Evolutionary conservation across 108 stramenopile genomes (phyloP), one percentile per base, ranked within the genome.

Genomic region (Nitzschia palea): DNA sequence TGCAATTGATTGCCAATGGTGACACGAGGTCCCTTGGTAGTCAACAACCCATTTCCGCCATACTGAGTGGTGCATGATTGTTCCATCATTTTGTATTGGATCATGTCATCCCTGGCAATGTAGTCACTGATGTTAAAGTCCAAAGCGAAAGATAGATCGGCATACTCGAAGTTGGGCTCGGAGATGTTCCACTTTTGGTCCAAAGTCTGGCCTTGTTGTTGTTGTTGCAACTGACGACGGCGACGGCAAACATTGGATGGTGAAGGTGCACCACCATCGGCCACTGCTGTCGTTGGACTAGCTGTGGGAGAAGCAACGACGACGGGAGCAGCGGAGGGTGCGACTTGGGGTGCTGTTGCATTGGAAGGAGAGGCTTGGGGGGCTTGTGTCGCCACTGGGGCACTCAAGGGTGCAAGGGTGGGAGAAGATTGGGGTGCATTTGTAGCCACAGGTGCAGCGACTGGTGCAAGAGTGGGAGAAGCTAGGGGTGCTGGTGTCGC

Each of bases 111-210:
- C 4, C n/a, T 8, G n/a, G 47, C 47, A 48, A 48, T 48, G 18
- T 18, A 48, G 22, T 20, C 18, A 4, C 17, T 18, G n/a, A 48
- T 20, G 4, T 18, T 12, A 48, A 48, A 48, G 47, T 48, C 47
- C 9, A 48, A 20, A n/a, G 47, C 22, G 18, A 48, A 48, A 4
- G 9, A 10, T 20, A 48, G 18, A 48, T 12, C 47, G n/a, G 15
- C 18, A 48, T n/a, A 48, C 18, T n/a, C 8, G 22, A 48, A 48
- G 17, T 12, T 48, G 4, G 47, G 47, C n/a, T 48, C 47, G 47
- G 47, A 48, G 22, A 48, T 48, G 47, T 48, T 48, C 47, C 47
- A 48, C n/a, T 48, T 48, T 48, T 48, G 47, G 8, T 48, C 47
- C 47, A 48, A 48, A 4, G 47, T 48, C n/a, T n/a, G n/a, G n/a